phyloP scores from a whole-genome alignment of 352 stramenopile genomes.

The Phytophthora uliginosa region DNA sequence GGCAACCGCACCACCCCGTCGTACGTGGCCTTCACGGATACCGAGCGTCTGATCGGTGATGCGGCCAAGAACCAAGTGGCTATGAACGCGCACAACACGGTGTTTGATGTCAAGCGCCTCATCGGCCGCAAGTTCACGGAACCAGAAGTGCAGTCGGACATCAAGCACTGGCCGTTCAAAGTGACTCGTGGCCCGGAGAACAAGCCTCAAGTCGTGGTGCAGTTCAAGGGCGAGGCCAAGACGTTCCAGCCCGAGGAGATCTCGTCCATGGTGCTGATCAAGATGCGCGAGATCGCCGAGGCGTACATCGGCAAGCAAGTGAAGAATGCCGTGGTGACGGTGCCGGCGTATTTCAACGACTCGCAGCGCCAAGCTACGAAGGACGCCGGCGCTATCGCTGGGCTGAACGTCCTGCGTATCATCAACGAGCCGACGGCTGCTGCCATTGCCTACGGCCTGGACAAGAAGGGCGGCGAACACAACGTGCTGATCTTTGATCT shows the following conservation, averaged over 20 bases:
- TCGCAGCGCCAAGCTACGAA: slow-evolving; percentile 96
- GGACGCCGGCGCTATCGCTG: slow-evolving; percentile 91
- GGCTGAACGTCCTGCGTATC: slow-evolving; percentile 95
- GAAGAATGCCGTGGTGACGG: slow-evolving; percentile 93
- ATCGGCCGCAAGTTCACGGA: slow-evolving; percentile 96
- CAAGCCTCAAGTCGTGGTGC: slow-evolving; percentile 78
- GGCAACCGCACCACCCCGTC: slow-evolving; percentile 97
- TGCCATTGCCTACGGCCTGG: slow-evolving; percentile 92
- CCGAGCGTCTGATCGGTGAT: slow-evolving; percentile 96
- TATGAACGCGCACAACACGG: slow-evolving; percentile 96
- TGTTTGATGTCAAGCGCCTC: slow-evolving; percentile 98
- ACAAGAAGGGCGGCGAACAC: slow-evolving; percentile 95
- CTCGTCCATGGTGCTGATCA: slow-evolving; percentile 81
- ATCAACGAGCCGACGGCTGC: slow-evolving; percentile 98
- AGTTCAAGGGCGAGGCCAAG: slow-evolving; percentile 80
- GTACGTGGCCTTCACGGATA: slow-evolving; percentile 97
- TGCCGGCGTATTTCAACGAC: slow-evolving; percentile 98
- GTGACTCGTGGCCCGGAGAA: slow-evolving; percentile 66
- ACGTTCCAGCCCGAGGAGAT: slow-evolving; percentile 88
- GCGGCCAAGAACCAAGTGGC: slow-evolving; percentile 95
- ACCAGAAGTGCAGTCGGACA: slow-evolving; percentile 87
- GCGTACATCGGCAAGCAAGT: slow-evolving; percentile 74
- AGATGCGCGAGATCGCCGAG: slow-evolving; percentile 80
- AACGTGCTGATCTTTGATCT: slow-evolving; percentile 98
- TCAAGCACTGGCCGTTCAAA: slow-evolving; percentile 80